These are phyloP conservation scores for Aspergillus panamensis DNA, from an alignment of 495 filamentous ascomycete species.

Conservation along the genomic window DNA sequence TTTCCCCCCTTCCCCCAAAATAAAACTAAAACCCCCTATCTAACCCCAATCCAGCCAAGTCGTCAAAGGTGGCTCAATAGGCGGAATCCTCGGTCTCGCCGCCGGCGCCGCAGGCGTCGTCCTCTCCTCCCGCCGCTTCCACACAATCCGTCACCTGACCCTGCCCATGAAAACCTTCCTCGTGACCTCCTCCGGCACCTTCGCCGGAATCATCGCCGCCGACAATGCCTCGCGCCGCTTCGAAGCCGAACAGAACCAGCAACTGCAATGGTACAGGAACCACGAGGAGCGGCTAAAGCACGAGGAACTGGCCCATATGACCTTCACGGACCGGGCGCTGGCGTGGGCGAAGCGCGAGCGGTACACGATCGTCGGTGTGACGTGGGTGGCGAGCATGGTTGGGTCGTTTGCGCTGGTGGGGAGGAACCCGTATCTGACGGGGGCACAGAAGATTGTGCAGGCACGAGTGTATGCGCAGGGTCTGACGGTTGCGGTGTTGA, in stretches of 20 bases:
- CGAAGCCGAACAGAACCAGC: constrained; percentile 66
- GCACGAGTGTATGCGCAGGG: constrained; percentile 98
- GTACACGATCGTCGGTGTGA: constrained; percentile 81
- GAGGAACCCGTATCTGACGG: constrained; percentile 70
- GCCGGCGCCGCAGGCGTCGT: constrained; percentile 63
- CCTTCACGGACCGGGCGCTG: constrained; percentile 50
- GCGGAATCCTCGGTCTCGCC: constrained; percentile 61
- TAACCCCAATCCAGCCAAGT: constrained; percentile 50
- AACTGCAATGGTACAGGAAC: constrained; percentile 62
- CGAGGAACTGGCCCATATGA: constrained; percentile 47
- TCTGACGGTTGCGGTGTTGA: constrained; percentile 80
- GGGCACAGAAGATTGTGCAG: constrained; percentile 90
- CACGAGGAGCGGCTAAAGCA: constrained; percentile 51
- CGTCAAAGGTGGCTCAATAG: constrained; percentile 71
- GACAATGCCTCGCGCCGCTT: constrained; percentile 73
- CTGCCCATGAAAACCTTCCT: constrained; percentile 89
- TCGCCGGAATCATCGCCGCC: constrained; percentile 78
- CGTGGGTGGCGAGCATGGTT: constrained; percentile 82
- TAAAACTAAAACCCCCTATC: constrained; percentile 16
- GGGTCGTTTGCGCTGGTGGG: constrained; percentile 72
- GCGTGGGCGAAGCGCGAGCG: constrained; percentile 72
- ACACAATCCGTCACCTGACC: constrained; percentile 72
- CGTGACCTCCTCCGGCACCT: constrained; percentile 76
- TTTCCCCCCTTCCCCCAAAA: constrained; percentile 8
- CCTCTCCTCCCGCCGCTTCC: constrained; percentile 59